A percentile compares a stretch with the other conserved stretches of the same genome.
These are phyloP conservation scores for Cyphellophora attinorum DNA, from an alignment of 2,329 filamentous ascomycete species.

Conservation along the genomic window DNA sequence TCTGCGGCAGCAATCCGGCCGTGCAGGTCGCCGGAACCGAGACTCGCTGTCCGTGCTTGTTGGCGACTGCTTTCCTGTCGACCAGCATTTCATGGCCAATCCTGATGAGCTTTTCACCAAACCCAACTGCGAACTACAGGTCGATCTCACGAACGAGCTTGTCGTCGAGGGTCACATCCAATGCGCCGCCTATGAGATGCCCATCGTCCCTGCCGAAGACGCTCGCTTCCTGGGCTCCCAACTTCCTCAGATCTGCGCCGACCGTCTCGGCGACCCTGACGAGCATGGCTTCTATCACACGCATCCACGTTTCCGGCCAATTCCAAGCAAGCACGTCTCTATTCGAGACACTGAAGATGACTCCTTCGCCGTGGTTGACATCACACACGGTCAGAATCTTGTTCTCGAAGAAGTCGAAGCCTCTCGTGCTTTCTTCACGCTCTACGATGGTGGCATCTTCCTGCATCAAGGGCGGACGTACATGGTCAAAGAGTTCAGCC, in stretches of 20 bases:
- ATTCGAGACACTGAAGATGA: slow-evolving; percentile 85
- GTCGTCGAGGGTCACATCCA: slow-evolving; percentile 90
- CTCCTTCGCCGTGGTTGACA: slow-evolving; percentile 90
- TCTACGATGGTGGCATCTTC: slow-evolving; percentile 96
- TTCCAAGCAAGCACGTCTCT: slow-evolving; percentile 71
- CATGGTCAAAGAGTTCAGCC: slow-evolving; percentile 78
- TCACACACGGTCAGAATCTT: slow-evolving; percentile 65
- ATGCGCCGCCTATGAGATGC: slow-evolving; percentile 92
- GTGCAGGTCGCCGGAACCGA: slow-evolving; percentile 83
- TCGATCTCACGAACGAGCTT: slow-evolving; percentile 85
- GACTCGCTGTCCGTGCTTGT: slow-evolving; percentile 86
- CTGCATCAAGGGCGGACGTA: slow-evolving; percentile 93
- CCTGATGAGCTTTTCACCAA: slow-evolving; percentile 85
- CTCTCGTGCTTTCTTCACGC: slow-evolving; percentile 84
- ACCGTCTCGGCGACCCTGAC: slow-evolving; percentile 61
- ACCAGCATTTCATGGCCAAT: slow-evolving; percentile 96
- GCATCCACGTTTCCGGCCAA: slow-evolving; percentile 75
- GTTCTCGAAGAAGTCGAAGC: slow-evolving; percentile 95
- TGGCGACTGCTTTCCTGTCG: slow-evolving; percentile 79
- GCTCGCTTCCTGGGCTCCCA: slow-evolving; percentile 67
- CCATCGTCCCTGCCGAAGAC: slow-evolving; percentile 71
- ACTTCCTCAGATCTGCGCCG: slow-evolving; percentile 59
- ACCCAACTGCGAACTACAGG: slow-evolving; percentile 78
- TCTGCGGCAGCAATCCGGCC: slow-evolving; percentile 84
- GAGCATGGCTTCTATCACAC: slow-evolving; percentile 79